Percentiles rank a stretch among this genome's conserved stretches.
Conservation (phyloP, 2,329 filamentous ascomycete genomes). For the Venturia carpophila region DNA sequence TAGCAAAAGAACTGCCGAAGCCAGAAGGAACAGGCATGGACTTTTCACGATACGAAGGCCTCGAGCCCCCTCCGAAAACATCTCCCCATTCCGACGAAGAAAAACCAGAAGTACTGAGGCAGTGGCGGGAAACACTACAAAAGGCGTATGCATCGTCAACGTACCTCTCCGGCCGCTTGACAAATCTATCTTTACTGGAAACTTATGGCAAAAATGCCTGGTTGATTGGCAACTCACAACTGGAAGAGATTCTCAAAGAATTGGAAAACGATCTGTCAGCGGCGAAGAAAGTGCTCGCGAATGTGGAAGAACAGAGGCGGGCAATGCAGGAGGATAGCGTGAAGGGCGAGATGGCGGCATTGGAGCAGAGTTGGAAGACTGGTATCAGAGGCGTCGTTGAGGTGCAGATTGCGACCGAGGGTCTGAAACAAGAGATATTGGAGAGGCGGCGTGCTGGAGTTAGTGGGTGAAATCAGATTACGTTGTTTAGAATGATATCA, state of each 20-base stretch:
- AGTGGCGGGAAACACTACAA: conserved; percentile 45
- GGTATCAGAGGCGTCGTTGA: conserved; percentile 75
- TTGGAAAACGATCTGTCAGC: conserved; percentile 69
- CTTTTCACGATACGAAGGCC: conserved; percentile 72
- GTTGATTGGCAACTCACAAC: conserved; percentile 74
- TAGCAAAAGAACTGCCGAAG: conserved; percentile 43
- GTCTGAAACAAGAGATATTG: conserved; percentile 58
- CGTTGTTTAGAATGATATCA: background rate
- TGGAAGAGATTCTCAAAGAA: conserved; percentile 61
- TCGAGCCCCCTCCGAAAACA: conserved; percentile 48
- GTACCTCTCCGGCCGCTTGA: conserved; percentile 49
- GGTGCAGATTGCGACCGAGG: conserved; percentile 76
- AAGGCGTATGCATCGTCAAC: conserved; percentile 51
- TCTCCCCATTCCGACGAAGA: conserved; percentile 32
- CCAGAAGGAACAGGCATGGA: conserved; percentile 60
- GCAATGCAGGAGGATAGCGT: conserved; percentile 58
- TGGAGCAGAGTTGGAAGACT: conserved; percentile 72
- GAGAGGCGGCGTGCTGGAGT: conserved; percentile 48
- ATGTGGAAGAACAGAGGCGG: conserved; percentile 62
- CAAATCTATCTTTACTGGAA: conserved; percentile 67
- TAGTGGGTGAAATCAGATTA: conserved; percentile 9
- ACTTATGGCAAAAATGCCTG: conserved; percentile 82
- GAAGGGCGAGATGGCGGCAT: conserved; percentile 60
- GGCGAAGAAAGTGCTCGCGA: conserved; percentile 61
- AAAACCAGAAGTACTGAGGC: conserved; percentile 31